These are phyloP conservation scores for Didymella sp. DNA, from an alignment of 2,329 filamentous ascomycete species.

Conservation along the genomic window DNA sequence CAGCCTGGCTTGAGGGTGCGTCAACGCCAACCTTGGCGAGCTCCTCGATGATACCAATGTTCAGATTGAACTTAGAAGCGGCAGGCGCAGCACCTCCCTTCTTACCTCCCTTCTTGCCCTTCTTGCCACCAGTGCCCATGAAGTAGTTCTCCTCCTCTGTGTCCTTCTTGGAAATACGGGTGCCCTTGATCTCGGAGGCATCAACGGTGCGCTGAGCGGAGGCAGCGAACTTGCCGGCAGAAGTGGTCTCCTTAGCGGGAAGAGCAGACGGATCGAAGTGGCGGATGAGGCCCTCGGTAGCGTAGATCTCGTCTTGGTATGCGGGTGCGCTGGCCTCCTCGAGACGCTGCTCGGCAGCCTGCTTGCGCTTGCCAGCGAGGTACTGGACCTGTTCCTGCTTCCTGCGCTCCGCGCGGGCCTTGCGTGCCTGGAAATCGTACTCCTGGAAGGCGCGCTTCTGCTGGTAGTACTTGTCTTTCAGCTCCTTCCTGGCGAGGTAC, in stretches of 20 bases:
- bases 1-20: conserved; percentile 83
- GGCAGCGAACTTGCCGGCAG: conserved; percentile 71
- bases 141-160: conserved; percentile 88
- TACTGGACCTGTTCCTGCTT: conserved; percentile 80
- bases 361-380: conserved; percentile 75
- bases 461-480: conserved; percentile 89
- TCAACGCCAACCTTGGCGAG: conserved; percentile 84
- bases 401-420: conserved; percentile 76
- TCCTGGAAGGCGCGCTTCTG: conserved; percentile 81
- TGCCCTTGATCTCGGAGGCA: conserved; percentile 83
- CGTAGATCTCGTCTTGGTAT: conserved; percentile 90
- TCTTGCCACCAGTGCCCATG: conserved; percentile 73
- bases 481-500: conserved; percentile 78
- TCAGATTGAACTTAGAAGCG: conserved; percentile 77
- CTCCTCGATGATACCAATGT: conserved; percentile 90
- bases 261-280: conserved; percentile 82
- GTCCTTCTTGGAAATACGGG: conserved; percentile 82
- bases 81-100: conserved; percentile 71
- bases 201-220: conserved; percentile 86
- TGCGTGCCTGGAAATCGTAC: conserved; percentile 83
- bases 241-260: conserved; percentile 67
- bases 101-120: conserved; percentile 87
- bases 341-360: conserved; percentile 76
- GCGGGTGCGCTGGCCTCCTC: conserved; percentile 84
- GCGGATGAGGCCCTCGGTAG: conserved; percentile 83